Evolutionary conservation across 768 basidiomycete genomes (phyloP).

Genomic region (Cystofilobasidium ferigula): DNA sequence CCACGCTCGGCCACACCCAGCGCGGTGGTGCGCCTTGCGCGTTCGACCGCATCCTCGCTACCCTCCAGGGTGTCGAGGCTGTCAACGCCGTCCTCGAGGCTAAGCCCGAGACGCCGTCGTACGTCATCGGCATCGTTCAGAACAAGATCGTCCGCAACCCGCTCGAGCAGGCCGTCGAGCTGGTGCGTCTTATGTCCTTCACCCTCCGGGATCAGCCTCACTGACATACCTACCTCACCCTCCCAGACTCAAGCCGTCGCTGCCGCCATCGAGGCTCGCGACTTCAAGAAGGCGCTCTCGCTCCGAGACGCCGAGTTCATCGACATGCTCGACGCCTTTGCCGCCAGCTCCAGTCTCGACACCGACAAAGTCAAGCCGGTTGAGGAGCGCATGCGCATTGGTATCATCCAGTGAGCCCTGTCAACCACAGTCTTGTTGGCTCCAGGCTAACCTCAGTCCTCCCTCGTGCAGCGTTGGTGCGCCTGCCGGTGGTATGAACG

Average conservation of each 20-base stretch:
- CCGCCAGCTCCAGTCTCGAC: conserved; percentile 45
- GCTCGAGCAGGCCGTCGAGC: conserved; percentile 80
- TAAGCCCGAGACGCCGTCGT: conserved; percentile 79
- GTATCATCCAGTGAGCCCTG: conserved; percentile 44
- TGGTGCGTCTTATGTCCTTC: conserved; percentile 44
- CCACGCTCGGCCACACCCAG: conserved; percentile 92
- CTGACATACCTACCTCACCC: background rate
- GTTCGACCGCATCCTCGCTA: conserved; percentile 83
- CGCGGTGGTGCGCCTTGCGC: conserved; percentile 90
- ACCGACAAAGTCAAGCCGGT: conserved; percentile 47
- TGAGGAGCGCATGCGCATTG: conserved; percentile 39
- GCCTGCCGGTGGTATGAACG: conserved; percentile 98
- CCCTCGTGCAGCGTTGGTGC: conserved; percentile 63
- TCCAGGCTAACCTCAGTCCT: too few relatives aligned
- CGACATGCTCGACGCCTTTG: conserved; percentile 78
- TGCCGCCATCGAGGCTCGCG: conserved; percentile 63
- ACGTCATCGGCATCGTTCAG: conserved; percentile 92
- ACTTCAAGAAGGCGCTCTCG: conserved; percentile 78
- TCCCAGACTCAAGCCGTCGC: conserved; percentile 73
- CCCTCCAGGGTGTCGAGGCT: conserved; percentile 89
- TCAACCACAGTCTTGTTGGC: too few relatives aligned
- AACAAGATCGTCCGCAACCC: conserved; percentile 90
- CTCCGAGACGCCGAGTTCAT: conserved; percentile 83
- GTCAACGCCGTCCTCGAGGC: conserved; percentile 77
- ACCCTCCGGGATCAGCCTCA: background rate